phyloP scores from a whole-genome alignment of 2,329 filamentous ascomycete genomes.

The Setomelanomma holmii region DNA sequence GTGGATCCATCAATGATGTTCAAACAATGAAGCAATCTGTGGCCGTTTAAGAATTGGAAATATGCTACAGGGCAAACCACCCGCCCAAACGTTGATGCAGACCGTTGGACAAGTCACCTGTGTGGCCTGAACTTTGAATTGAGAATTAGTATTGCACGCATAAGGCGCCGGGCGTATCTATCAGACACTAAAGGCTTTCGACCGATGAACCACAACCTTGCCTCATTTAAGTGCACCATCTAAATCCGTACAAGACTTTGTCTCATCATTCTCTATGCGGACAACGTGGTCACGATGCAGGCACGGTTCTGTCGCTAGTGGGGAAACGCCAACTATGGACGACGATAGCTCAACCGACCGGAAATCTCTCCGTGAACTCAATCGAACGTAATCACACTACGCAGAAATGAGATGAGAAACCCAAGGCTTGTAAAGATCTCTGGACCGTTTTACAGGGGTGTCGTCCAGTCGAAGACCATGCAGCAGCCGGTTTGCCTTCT shows the following conservation, averaged over 20 bases:
- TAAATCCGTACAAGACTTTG: too few relatives aligned
- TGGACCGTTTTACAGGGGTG: background rate
- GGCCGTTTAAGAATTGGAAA: background rate
- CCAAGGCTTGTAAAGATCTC: background rate
- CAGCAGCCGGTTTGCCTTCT: background rate
- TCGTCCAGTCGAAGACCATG: background rate
- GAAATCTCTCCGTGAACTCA: background rate
- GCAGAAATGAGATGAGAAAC: background rate
- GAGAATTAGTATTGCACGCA: too few relatives aligned
- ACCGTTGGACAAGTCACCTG: too few relatives aligned
- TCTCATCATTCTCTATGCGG: too few relatives aligned
- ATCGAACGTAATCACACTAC: background rate
- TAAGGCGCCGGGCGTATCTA: too few relatives aligned
- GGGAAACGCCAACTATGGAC: background rate
- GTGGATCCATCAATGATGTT: conserved; percentile 46
- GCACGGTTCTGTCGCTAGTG: background rate
- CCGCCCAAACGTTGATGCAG: too few relatives aligned
- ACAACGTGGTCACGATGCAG: background rate
- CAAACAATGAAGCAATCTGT: conserved; percentile 28
- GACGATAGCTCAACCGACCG: background rate
- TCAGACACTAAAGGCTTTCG: too few relatives aligned
- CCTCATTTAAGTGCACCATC: too few relatives aligned
- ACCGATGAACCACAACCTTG: too few relatives aligned
- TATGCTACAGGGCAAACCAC: too few relatives aligned
- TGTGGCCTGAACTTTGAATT: background rate